A percentile compares a stretch with the other conserved stretches of the same genome.
Conservation (phyloP, 2,329 filamentous ascomycete species). For the Colletotrichum melonis region DNA sequence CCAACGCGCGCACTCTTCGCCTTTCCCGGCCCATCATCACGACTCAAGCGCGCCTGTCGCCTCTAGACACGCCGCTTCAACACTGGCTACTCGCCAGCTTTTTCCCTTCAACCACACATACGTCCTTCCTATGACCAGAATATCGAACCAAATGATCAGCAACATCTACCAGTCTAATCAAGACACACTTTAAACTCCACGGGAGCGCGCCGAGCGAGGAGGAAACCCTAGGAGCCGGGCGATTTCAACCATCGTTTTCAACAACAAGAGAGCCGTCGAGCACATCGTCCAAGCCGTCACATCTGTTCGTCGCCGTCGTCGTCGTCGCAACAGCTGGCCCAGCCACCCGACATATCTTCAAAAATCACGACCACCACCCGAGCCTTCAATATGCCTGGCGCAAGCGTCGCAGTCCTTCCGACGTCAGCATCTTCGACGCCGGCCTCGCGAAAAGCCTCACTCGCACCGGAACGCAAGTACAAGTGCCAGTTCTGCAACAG, state of each 20-base stretch:
- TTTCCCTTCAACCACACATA: slow-evolving; percentile 41
- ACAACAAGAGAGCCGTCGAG: slow-evolving; percentile 46
- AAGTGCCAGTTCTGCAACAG: slow-evolving; percentile 99
- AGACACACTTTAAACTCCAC: slow-evolving; percentile 79
- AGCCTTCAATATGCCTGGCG: slow-evolving; percentile 73
- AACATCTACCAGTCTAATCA: slow-evolving; percentile 41
- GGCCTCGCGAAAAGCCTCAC: slow-evolving; percentile 78
- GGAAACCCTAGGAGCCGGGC: slow-evolving; percentile 49
- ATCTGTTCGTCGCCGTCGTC: slow-evolving; percentile 41
- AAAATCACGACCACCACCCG: slow-evolving; percentile 44
- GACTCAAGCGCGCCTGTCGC: slow-evolving; percentile 32
- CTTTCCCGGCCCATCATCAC: slow-evolving; percentile 45
- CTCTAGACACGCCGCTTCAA: slow-evolving; percentile 33
- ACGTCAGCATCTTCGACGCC: slow-evolving; percentile 75
- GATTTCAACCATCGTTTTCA: slow-evolving; percentile 71
- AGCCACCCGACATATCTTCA: slow-evolving; percentile 35
- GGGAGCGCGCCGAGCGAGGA: slow-evolving; percentile 72
- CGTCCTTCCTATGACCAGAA: slow-evolving; percentile 41
- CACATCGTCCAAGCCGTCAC: slow-evolving; percentile 39
- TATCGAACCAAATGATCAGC: slow-evolving; percentile 39
- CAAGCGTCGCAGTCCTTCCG: slow-evolving; percentile 73
- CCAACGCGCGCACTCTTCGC: slow-evolving; percentile 19
- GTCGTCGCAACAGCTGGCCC: slow-evolving; percentile 33
- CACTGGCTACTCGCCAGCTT: slow-evolving; percentile 35
- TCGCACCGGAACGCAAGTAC: slow-evolving; percentile 96